phyloP scores from a whole-genome alignment of 2,329 filamentous ascomycete genomes.

The Aspergillus neotritici region DNA sequence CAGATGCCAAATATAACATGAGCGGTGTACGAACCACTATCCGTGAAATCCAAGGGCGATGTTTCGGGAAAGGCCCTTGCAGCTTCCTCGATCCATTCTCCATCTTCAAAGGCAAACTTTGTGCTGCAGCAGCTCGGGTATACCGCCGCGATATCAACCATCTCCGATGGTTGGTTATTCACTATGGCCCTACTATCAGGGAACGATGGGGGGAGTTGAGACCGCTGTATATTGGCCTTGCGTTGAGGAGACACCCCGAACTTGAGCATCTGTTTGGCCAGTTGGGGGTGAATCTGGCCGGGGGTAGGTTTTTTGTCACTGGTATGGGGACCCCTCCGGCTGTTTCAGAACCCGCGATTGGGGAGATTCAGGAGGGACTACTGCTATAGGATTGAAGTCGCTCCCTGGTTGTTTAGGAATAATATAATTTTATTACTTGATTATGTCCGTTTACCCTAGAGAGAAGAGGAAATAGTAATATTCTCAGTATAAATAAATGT shows the following conservation, averaged over 20 bases:
- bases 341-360: slow-evolving; percentile 3
- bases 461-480: too few relatives aligned
- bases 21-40: slow-evolving; percentile 4
- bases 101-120: slow-evolving; percentile 22
- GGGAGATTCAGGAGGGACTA: slow-evolving; percentile 4
- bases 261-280: slow-evolving; percentile 11
- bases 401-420: too few relatives aligned
- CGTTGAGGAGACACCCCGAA: slow-evolving; percentile 15
- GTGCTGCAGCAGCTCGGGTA: slow-evolving; percentile 15
- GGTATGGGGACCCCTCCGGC: neutral
- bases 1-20: slow-evolving; percentile 9
- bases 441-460: too few relatives aligned
- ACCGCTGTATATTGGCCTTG: slow-evolving; percentile 13
- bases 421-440: too few relatives aligned
- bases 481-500: too few relatives aligned
- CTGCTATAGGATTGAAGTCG: neutral
- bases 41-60: slow-evolving; percentile 8
- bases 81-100: slow-evolving; percentile 19
- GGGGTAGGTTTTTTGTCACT: slow-evolving; percentile 1
- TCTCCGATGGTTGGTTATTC: slow-evolving; percentile 16
- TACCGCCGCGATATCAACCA: slow-evolving; percentile 20
- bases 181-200: slow-evolving; percentile 6
- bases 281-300: slow-evolving; percentile 7
- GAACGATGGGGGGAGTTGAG: slow-evolving; percentile 7
- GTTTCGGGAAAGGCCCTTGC: slow-evolving; percentile 8